These are phyloP conservation scores for Pleurotus djamor DNA, from an alignment of 768 basidiomycete genomes.

Conservation along the genomic window DNA sequence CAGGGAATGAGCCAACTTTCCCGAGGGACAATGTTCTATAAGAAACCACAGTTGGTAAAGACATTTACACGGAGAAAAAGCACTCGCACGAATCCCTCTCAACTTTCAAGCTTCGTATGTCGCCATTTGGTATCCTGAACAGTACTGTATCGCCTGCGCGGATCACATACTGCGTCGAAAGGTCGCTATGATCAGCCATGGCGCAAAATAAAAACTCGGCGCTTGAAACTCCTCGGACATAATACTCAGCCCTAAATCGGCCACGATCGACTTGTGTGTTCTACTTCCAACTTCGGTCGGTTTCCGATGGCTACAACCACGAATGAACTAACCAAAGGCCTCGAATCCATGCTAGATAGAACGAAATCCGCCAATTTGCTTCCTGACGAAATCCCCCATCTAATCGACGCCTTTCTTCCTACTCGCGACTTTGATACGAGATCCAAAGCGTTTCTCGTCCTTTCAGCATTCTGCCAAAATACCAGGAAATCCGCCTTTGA, in stretches of 20 bases:
- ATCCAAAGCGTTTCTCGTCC: conserved; percentile 68
- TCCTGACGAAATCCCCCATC: conserved; percentile 53
- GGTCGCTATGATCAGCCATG: background rate
- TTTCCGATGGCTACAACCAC: background rate
- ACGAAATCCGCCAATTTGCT: conserved; percentile 28
- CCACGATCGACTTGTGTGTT: background rate
- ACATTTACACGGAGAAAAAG: background rate
- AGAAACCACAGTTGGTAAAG: background rate
- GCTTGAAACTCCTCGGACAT: too few species aligned
- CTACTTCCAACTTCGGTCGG: background rate
- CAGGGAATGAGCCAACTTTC: conserved; percentile 81
- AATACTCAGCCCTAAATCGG: background rate
- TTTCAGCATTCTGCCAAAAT: conserved; percentile 69
- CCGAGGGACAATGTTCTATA: conserved; percentile 72
- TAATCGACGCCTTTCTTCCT: conserved; percentile 52
- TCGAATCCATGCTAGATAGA: conserved; percentile 29
- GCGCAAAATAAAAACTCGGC: background rate
- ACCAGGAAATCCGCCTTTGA: conserved; percentile 34
- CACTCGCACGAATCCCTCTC: conserved; percentile 66
- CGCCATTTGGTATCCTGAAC: conserved; percentile 75
- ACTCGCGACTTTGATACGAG: conserved; percentile 40
- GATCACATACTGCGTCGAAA: background rate
- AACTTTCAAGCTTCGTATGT: conserved; percentile 71
- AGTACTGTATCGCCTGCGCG: conserved; percentile 72
- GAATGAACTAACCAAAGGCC: conserved; percentile 14